Conservation (phyloP, 306 rosid species). For the Cucurbita pepo region DNA sequence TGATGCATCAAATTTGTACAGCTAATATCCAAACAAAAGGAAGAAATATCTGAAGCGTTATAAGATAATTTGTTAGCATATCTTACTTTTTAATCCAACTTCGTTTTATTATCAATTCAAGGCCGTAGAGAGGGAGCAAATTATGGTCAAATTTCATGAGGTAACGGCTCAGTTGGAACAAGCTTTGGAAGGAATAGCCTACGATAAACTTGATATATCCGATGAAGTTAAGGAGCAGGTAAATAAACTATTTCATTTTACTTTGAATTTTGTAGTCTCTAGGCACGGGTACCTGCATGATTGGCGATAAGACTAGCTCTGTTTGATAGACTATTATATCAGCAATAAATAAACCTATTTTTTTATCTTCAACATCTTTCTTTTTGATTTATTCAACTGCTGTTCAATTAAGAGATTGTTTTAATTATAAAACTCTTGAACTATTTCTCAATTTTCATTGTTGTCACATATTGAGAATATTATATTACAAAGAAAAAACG, state of each 20-base stretch:
- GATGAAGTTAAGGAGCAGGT: slow-evolving; percentile 99
- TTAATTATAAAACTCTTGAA: background rate
- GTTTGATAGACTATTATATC: background rate
- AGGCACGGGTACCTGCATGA: background rate
- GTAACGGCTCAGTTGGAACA: slow-evolving; percentile 61
- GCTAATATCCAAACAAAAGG: background rate
- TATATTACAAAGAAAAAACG: background rate
- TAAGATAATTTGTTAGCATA: background rate
- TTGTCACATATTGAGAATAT: background rate
- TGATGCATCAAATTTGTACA: background rate
- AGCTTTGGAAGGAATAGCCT: slow-evolving; percentile 56
- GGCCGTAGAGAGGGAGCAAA: slow-evolving; percentile 76
- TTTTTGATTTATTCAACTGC: background rate
- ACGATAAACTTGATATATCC: slow-evolving; percentile 67
- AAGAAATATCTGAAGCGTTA: background rate
- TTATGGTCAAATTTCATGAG: slow-evolving; percentile 53
- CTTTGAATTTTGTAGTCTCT: background rate
- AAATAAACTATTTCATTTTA: slow-evolving; percentile 8
- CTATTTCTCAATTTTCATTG: background rate
- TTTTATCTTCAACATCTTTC: background rate
- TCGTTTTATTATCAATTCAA: slow-evolving; percentile 6
- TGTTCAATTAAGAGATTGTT: background rate
- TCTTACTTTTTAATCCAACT: background rate
- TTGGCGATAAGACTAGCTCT: background rate
- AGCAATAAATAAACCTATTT: background rate